Percentiles rank a stretch among this genome's conserved stretches.
phyloP scores from a whole-genome alignment of 225 moss, liverwort and hornwort species.

The Climacium dendroides region DNA sequence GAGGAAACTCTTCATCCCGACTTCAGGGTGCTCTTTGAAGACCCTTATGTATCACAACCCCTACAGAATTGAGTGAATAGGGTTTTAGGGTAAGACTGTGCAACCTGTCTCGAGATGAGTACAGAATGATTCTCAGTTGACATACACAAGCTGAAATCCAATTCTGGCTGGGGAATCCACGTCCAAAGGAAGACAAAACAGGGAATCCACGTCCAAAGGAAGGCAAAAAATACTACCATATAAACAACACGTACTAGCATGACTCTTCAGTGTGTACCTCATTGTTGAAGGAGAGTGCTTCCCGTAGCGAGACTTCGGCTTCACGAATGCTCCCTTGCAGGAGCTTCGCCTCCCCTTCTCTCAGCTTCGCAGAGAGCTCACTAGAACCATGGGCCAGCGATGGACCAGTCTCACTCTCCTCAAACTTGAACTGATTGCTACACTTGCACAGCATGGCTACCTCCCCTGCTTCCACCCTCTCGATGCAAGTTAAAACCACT shows the following conservation, averaged over 20 bases:
- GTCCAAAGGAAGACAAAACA: background rate
- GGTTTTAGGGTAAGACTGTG: background rate
- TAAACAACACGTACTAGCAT: background rate
- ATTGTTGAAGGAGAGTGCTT: constrained; percentile 49
- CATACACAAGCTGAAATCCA: background rate
- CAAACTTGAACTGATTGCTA: constrained; percentile 48
- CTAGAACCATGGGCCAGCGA: constrained; percentile 4
- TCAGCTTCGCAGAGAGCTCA: constrained; percentile 44
- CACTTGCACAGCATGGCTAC: constrained; percentile 64
- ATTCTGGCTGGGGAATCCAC: background rate
- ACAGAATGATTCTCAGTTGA: background rate
- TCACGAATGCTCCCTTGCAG: constrained; percentile 47
- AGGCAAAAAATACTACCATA: background rate
- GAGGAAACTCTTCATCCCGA: background rate
- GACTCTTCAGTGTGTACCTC: constrained; percentile 16
- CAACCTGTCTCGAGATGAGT: background rate
- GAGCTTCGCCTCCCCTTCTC: constrained; percentile 46
- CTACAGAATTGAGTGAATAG: background rate
- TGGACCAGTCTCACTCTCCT: constrained; percentile 14
- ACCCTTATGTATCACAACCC: background rate
- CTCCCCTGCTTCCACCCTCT: background rate
- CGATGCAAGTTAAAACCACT: background rate
- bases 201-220: background rate
- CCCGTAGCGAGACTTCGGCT: constrained; percentile 53
- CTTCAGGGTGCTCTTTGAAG: background rate